phyloP scores from a whole-genome alignment of 2,329 filamentous ascomycete species.

The Fusarium setosum region DNA sequence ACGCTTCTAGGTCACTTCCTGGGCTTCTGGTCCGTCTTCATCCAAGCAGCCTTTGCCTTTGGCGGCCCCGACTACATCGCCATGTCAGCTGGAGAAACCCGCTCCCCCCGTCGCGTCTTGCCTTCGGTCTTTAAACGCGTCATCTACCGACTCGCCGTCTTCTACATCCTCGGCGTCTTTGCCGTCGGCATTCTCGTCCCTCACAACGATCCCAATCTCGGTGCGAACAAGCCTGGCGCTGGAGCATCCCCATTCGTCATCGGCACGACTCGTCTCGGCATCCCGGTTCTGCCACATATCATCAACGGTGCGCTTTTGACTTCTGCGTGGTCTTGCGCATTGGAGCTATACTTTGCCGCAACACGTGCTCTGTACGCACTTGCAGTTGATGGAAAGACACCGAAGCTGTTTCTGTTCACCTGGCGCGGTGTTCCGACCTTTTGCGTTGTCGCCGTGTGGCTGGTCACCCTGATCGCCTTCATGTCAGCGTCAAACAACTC shows the following conservation, averaged over 20 bases:
- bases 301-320: conserved; percentile 71
- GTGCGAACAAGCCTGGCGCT: conserved; percentile 57
- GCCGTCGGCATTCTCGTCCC: conserved; percentile 63
- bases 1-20: conserved; percentile 62
- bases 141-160: conserved; percentile 76
- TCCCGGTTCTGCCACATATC: conserved; percentile 61
- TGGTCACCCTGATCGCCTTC: conserved; percentile 59
- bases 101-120: conserved; percentile 71
- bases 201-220: conserved; percentile 54
- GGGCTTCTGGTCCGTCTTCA: conserved; percentile 64
- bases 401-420: conserved; percentile 63
- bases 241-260: conserved; percentile 70
- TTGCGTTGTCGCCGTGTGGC: conserved; percentile 58
- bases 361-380: conserved; percentile 57
- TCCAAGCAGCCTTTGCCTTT: conserved; percentile 75
- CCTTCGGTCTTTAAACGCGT: conserved; percentile 76
- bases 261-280: conserved; percentile 62
- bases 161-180: conserved; percentile 74
- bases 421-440: conserved; percentile 66
- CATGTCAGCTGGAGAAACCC: conserved; percentile 65
- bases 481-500: conserved; percentile 53
- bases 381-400: conserved; percentile 55
- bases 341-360: conserved; percentile 56
- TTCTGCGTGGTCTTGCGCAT: conserved; percentile 50
- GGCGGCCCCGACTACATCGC: conserved; percentile 73